phyloP scores from a whole-genome alignment of 169 alveolate species.

The Plasmodium vinckei region DNA sequence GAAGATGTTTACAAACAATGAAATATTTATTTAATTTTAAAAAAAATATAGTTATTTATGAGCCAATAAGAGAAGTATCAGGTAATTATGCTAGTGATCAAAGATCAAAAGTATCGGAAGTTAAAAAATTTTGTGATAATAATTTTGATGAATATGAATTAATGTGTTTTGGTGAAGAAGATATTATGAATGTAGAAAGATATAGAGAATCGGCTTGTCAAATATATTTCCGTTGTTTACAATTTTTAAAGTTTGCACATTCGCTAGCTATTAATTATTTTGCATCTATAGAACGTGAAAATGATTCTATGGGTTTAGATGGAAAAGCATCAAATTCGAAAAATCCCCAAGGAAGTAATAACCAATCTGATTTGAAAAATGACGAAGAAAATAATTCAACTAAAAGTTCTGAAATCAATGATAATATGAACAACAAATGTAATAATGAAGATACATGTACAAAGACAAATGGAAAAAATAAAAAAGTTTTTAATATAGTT shows the following conservation, averaged over 20 bases:
- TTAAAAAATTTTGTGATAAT: conserved; percentile 38
- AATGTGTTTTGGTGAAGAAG: conserved; percentile 56
- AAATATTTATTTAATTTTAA: conserved; percentile 61
- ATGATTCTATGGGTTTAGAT: background rate
- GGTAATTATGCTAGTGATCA: conserved; percentile 56
- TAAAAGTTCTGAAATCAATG: background rate
- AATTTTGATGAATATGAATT: conserved; percentile 68
- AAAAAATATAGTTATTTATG: conserved; percentile 53
- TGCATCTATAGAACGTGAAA: conserved; percentile 39
- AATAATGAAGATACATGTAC: background rate
- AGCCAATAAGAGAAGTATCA: conserved; percentile 46
- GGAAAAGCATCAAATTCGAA: background rate
- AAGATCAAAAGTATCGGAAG: conserved; percentile 57
- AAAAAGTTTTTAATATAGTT: conserved; percentile 14
- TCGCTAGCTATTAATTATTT: conserved; percentile 52
- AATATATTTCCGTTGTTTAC: conserved; percentile 60
- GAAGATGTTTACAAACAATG: conserved; percentile 66
- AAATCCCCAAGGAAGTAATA: background rate
- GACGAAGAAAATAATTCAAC: background rate
- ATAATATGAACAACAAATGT: background rate
- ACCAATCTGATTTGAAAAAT: background rate
- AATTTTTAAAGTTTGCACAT: conserved; percentile 49
- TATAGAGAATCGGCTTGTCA: conserved; percentile 67
- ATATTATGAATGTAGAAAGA: conserved; percentile 13
- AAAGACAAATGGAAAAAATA: background rate